Evolutionary conservation across 2,329 filamentous ascomycete species (phyloP), one percentile per base, ranked within the genome.

Genomic region (Nigrospora sphaerica): DNA sequence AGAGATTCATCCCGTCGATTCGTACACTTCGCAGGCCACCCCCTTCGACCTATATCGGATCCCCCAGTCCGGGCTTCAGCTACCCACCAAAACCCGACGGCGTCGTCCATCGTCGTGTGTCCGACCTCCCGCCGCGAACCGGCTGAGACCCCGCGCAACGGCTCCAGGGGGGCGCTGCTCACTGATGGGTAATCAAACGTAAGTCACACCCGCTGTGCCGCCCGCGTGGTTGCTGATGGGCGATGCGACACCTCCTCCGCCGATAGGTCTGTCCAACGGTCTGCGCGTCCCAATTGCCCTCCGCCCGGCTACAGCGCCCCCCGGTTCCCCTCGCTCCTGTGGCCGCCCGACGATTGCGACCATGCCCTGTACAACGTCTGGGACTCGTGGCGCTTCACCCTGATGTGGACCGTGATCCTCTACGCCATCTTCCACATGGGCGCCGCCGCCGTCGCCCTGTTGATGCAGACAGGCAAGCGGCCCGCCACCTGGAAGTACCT

Each of bases 331-430:
- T 88, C 86, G 34, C 81, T 96, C 49, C 89, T 89, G 69, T 85
- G 88, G 78, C 82, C 85, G 32, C 72, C 83, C 12, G 64, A 70
- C 52, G 66, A 71, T 49, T 53, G 64, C 48, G 69, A 76, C 39
- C 75, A 77, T 49, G 77, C 80, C 34, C 81, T 95, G 55, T 92
- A 88, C 70, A 76, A 85, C 58, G 74, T 88, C 3, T 63, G 67
- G 49, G 88, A 95, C 60, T 87, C 95, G 46, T 92, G 88, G 84
- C 84, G 85, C 53, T 95, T 93, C 65, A 95, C 89, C 1, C 68
- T 93, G 14, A 78, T 84, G 61, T 96, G 90, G 90, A 95, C 89
- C 0, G 67, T 95, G 34, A 80, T 95, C 31, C 79, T 89, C 54
- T 92, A 87, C 57, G 81, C 78, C 32, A 73, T 81, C 17, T 86